A percentile compares a stretch with the other conserved stretches of the same genome.
phyloP scores from a whole-genome alignment of 2,329 filamentous ascomycete genomes.

The Colletotrichum cuscutae region DNA sequence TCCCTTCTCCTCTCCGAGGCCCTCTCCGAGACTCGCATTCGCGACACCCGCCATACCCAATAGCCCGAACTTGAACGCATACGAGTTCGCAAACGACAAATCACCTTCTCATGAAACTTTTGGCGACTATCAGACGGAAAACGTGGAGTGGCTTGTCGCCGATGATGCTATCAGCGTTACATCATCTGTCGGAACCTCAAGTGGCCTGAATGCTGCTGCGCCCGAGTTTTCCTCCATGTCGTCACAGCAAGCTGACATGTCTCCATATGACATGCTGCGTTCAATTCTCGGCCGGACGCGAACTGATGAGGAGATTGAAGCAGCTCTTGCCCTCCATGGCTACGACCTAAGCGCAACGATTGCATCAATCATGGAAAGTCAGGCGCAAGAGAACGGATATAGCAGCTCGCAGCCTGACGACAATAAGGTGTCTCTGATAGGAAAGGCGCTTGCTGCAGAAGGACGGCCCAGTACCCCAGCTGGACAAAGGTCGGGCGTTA shows the following conservation, averaged over 20 bases:
- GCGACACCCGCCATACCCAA: slow-evolving; percentile 92
- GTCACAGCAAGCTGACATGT: slow-evolving; percentile 86
- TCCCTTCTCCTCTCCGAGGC: slow-evolving; percentile 92
- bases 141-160: slow-evolving; percentile 96
- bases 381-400: slow-evolving; percentile 57
- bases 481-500: slow-evolving; percentile 82
- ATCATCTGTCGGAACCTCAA: slow-evolving; percentile 76
- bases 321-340: slow-evolving; percentile 86
- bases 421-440: slow-evolving; percentile 78
- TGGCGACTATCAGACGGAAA: slow-evolving; percentile 91
- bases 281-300: slow-evolving; percentile 91
- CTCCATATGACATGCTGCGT: slow-evolving; percentile 95
- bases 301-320: slow-evolving; percentile 93
- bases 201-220: slow-evolving; percentile 80
- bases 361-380: slow-evolving; percentile 84
- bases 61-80: slow-evolving; percentile 92
- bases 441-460: slow-evolving; percentile 86
- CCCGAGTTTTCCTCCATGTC: slow-evolving; percentile 76
- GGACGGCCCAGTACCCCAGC: slow-evolving; percentile 81
- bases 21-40: slow-evolving; percentile 90
- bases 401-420: slow-evolving; percentile 55
- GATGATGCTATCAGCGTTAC: slow-evolving; percentile 85
- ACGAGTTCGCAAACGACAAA: slow-evolving; percentile 88
- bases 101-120: slow-evolving; percentile 86
- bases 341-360: slow-evolving; percentile 96